phyloP scores from a whole-genome alignment of 1,139 yeast genomes.

The Geotrichum klebahnii region DNA sequence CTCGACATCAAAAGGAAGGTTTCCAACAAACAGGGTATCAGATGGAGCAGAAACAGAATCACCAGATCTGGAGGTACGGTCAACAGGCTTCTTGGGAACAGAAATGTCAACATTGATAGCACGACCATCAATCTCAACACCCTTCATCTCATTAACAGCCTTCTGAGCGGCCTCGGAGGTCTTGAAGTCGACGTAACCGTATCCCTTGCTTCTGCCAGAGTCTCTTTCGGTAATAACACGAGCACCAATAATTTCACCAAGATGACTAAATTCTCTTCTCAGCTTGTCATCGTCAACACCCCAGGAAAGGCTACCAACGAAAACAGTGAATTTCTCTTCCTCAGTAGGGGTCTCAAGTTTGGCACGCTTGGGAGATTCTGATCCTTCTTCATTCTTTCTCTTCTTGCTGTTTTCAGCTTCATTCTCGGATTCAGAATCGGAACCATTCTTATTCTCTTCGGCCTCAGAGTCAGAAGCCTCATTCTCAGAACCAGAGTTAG shows the following conservation, averaged over 20 bases:
- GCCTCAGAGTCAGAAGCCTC: constrained; percentile 27
- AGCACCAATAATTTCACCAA: constrained; percentile 80
- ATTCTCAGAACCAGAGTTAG: constrained; percentile 31
- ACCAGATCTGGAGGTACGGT: constrained; percentile 20
- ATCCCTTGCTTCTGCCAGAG: constrained; percentile 92
- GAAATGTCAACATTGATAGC: constrained; percentile 92
- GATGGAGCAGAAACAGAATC: constrained; percentile 42
- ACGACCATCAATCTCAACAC: constrained; percentile 94
- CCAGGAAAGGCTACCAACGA: constrained; percentile 97
- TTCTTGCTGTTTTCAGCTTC: constrained; percentile 36
- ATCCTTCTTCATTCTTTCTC: constrained; percentile 39
- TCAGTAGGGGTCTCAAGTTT: constrained; percentile 41
- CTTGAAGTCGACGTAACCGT: constrained; percentile 95
- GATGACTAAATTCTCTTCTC: constrained; percentile 72
- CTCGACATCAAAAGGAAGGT: constrained; percentile 83
- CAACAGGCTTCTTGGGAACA: constrained; percentile 62
- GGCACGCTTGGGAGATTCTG: constrained; percentile 41
- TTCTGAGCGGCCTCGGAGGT: constrained; percentile 71
- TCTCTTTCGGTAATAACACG: constrained; percentile 92
- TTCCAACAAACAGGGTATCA: constrained; percentile 93
- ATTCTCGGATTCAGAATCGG: constrained; percentile 30
- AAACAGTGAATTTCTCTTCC: constrained; percentile 75
- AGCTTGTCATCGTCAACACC: constrained; percentile 93
- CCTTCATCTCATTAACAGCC: constrained; percentile 84
- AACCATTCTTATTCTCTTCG: constrained; percentile 26